Conservation (phyloP, 257 asterid species). For the Linaria vulgaris region DNA sequence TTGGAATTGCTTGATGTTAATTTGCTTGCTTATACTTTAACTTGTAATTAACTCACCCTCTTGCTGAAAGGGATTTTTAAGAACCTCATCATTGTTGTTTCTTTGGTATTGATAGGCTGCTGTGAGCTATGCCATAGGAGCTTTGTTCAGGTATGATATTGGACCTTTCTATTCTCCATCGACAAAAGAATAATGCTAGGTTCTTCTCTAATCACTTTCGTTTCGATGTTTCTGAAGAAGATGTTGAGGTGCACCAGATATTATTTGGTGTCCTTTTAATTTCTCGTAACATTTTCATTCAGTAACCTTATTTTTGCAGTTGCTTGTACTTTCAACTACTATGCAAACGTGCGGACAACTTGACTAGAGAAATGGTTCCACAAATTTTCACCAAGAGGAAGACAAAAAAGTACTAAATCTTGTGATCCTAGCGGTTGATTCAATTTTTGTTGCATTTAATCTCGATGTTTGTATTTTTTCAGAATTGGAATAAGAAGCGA, state of each 20-base stretch:
- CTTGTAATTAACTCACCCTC: no score
- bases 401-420: constrained; percentile 53
- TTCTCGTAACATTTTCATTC: not conserved
- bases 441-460: not conserved
- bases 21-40: constrained; percentile 4
- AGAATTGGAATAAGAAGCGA: constrained; percentile 94
- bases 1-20: not conserved
- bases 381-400: constrained; percentile 69
- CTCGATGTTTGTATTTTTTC: constrained; percentile 22
- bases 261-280: not conserved
- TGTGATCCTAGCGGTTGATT: constrained; percentile 12
- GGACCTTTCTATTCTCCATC: constrained; percentile 7
- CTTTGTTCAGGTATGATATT: constrained; percentile 41
- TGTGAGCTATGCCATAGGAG: constrained; percentile 58
- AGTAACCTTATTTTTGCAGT: constrained; percentile 45
- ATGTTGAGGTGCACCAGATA: no score
- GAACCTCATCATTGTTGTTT: constrained; percentile 19
- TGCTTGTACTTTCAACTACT: constrained; percentile 85
- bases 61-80: not conserved
- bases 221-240: not conserved
- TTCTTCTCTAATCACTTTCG: not conserved
- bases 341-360: constrained; percentile 77
- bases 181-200: not conserved
- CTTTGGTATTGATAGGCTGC: constrained; percentile 50
- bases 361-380: constrained; percentile 70